Base-by-base conservation (phyloP, 2,329 filamentous ascomycete species). In the Rachicladosporium sp. region DNA sequence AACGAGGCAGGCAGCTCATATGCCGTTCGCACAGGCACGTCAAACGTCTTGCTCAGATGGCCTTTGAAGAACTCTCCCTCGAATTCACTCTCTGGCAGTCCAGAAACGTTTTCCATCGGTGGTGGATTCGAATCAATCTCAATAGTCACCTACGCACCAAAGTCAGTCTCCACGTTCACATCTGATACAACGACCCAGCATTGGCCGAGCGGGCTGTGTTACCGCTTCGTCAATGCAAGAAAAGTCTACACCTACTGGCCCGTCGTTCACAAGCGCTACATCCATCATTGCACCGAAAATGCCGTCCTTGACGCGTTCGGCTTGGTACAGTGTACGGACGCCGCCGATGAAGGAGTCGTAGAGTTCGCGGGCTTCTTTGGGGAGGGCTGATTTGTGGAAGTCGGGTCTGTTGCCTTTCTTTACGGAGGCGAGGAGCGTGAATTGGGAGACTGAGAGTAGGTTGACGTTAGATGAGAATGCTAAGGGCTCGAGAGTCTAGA, bases 211-310 rank as follows among this genome's bases (percentile, higher is more conserved):
- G 15, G 15, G 15, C 15, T 19, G 15, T 19, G 31, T 35, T 72
- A 74, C 71, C 69, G 66, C 70, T 60, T 66, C 67, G 56, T 75
- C 69, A 51, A 69, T 61, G 63, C 68, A 74, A 60, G 62, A 62
- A 61, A 69, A 74, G 58, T 74, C 66, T 51, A 73, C 59, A 74
- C 74, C 68, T 73, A 80, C 76, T 65, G 76, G 76, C 54, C 76
- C 76, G 54, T 96, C 89, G 50, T 96, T 96, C 36, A 95, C 78
- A 23, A 95, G 64, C 36, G 83, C 82, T 43, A 98, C 89, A 56
- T 96, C 82, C 91, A 98, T 98, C 88, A 93, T 95, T 36, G 91
- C 91, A 57, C 94, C 89, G 60, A 98, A 98, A 23, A 89, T 78
- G n/a, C 93, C 91, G 58, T 98, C 81, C 58, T 94, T 87, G 43